Conservation (phyloP, 192 early-diverging fungal species). For the Lobosporangium transversale region DNA sequence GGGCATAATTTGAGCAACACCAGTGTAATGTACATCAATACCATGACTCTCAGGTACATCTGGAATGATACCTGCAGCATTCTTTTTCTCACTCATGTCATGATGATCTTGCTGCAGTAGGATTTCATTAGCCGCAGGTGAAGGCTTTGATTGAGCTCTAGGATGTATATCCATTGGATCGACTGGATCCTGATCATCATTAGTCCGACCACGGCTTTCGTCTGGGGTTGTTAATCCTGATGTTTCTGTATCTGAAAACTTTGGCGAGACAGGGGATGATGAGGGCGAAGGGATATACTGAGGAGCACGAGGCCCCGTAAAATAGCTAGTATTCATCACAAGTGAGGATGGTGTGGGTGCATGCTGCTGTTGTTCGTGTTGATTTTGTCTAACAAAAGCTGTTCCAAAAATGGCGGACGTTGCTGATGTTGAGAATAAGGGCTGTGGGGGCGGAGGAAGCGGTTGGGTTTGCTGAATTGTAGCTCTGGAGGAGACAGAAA, state of each 20-base stretch:
- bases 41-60: background rate
- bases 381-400: conserved; percentile 17
- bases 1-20: background rate
- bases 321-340: conserved; percentile 34
- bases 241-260: background rate
- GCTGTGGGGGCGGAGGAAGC: conserved; percentile 4
- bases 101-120: background rate
- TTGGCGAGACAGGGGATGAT: conserved; percentile 35
- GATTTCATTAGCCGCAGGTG: conserved; percentile 10
- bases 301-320: conserved; percentile 36
- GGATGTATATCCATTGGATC: background rate
- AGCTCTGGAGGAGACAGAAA: no score
- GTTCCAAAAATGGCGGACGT: conserved; percentile 49
- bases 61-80: background rate
- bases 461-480: conserved; percentile 1
- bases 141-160: background rate
- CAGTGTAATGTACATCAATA: background rate
- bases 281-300: conserved; percentile 48
- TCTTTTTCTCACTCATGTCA: background rate
- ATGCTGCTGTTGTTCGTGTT: conserved; percentile 10
- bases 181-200: background rate
- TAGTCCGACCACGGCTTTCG: no score
- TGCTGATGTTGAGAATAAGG: conserved; percentile 6
- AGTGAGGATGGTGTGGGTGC: conserved; percentile 8
- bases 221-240: background rate